Evolutionary conservation across 306 rosid genomes (phyloP).

Genomic region (Mucuna pruriens): DNA sequence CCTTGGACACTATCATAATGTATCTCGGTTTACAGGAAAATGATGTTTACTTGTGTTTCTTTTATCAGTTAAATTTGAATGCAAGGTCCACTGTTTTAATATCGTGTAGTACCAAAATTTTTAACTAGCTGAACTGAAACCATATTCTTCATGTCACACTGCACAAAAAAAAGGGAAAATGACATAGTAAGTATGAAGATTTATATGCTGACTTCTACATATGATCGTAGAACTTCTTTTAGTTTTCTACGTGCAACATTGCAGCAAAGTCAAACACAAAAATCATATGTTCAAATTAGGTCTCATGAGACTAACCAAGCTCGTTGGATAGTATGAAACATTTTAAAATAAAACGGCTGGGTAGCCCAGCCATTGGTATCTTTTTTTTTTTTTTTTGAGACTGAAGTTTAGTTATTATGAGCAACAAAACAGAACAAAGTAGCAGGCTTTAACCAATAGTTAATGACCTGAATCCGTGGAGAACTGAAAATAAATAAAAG

Average conservation of each 20-base stretch:
- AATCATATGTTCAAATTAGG: too few relatives aligned
- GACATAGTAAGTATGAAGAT: neutral
- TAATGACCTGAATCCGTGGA: neutral
- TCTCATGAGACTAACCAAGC: too few relatives aligned
- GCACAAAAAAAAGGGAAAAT: neutral
- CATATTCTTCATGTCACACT: neutral
- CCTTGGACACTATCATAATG: constrained; percentile 37
- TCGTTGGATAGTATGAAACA: too few relatives aligned
- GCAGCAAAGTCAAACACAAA: too few relatives aligned
- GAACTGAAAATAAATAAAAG: neutral
- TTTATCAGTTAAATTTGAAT: constrained; percentile 26
- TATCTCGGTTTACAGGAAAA: neutral
- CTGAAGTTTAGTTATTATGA: too few relatives aligned
- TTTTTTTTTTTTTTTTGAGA: too few relatives aligned
- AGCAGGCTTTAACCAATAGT: too few relatives aligned
- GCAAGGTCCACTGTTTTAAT: neutral
- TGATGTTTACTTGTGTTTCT: constrained; percentile 1
- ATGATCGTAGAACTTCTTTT: too few relatives aligned
- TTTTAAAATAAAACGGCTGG: too few relatives aligned
- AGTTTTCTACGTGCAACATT: too few relatives aligned
- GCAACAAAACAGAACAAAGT: too few relatives aligned
- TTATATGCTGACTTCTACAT: neutral
- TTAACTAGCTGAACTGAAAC: neutral
- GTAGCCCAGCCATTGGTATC: too few relatives aligned
- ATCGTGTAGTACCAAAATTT: neutral